Evolutionary conservation across 2,329 filamentous ascomycete species (phyloP), one percentile per base, ranked within the genome.

Genomic region (Fusarium sp.): DNA sequence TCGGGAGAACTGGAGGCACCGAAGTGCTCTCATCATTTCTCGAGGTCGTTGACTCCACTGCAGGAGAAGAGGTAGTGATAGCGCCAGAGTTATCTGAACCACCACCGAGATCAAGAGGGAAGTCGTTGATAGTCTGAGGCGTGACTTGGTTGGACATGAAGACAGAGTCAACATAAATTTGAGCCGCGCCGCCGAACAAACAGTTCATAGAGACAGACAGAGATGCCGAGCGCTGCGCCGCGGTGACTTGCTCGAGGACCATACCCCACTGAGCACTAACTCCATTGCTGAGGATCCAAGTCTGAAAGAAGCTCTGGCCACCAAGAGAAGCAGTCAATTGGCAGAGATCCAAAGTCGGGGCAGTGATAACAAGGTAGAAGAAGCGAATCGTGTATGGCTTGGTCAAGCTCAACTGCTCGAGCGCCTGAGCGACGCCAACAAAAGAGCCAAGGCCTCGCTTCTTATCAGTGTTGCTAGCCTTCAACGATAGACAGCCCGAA

Each of bases 111-210:
- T 68, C 66, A 33, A 70, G 42, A 15, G 42, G 36, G 43, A 59
- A 58, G 2, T 57, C 48, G 26, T 66, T 18, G 2, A 70, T 70
- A 20, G 56, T 70, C 10, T 43, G 18, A 9, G 67, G 67, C 0
- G 67, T 70, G 13, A 69, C 66, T 14, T 63, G 40, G 18, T 69
- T 69, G 14, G 66, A 69, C 48, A 70, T 58, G 48, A 70, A 70
- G n/a, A 70, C 48, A 1, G 66, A 65, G 24, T 70, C 67, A n/a
- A 70, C 40, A 3, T 66, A 66, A 1, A 70, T 15, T n/a, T 57
- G 40, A 18, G 61, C 58, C 1, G 58, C 20, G 1, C 62, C 65
- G 2, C 66, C 66, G 4, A 36, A 5, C 0, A 54, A 2, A 5
- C 67, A 70, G 7, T 33, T 38, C 33, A 69, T 39, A 2, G 45